phyloP scores from a whole-genome alignment of 192 early-diverging fungal genomes.

The Gryganskiella cystojenkinii region DNA sequence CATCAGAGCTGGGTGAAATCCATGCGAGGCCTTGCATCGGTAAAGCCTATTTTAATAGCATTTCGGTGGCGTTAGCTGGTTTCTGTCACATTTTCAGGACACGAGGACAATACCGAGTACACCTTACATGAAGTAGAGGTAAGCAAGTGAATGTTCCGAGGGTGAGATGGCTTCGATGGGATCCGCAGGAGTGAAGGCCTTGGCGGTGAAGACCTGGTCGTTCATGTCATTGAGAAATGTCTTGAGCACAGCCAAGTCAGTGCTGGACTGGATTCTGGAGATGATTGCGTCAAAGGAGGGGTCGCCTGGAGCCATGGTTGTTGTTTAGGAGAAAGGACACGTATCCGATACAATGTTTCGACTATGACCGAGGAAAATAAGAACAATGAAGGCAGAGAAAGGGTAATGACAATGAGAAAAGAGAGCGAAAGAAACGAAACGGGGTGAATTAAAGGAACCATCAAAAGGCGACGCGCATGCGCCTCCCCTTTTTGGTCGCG shows the following conservation, averaged over 20 bases:
- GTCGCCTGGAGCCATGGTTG: constrained; percentile 34
- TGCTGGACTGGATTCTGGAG: constrained; percentile 37
- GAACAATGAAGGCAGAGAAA: too few relatives aligned
- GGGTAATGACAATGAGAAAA: too few relatives aligned
- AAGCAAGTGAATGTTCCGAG: constrained; percentile 53
- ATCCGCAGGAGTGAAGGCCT: constrained; percentile 40
- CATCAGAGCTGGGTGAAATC: constrained; percentile 50
- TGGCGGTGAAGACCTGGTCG: constrained; percentile 29
- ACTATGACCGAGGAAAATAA: neutral
- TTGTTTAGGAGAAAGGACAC: neutral
- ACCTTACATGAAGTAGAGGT: constrained; percentile 64
- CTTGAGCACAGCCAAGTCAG: constrained; percentile 15
- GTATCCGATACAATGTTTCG: neutral
- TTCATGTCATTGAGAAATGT: constrained; percentile 46
- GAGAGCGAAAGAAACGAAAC: too few relatives aligned
- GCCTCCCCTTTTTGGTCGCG: too few relatives aligned
- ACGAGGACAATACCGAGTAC: too few relatives aligned
- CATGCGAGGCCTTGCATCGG: constrained; percentile 46
- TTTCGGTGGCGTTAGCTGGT: too few relatives aligned
- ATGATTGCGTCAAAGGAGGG: constrained; percentile 40
- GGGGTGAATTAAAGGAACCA: too few relatives aligned
- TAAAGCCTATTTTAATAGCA: constrained; percentile 53
- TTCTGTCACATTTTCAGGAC: too few relatives aligned
- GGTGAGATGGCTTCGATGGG: constrained; percentile 56
- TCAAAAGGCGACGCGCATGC: too few relatives aligned